Base-by-base conservation (phyloP, 306 rosid genomes). In the Corylus americana region DNA sequence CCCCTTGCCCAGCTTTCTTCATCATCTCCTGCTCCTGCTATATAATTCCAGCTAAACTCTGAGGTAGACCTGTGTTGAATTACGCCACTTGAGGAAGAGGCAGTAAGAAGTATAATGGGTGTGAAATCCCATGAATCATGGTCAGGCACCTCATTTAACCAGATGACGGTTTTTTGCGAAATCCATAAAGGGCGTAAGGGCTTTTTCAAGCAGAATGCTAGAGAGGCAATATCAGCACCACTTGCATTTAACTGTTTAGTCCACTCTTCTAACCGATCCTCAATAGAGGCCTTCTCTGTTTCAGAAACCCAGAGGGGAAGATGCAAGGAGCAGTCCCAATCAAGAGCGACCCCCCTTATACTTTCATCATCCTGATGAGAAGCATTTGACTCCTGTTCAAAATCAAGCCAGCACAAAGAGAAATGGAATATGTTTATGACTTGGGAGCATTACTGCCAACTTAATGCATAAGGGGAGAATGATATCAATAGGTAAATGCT, bases 1-100 rank as follows among this genome's bases (percentile, higher is more conserved):
- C 98, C 91, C 83, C 92, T 87, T 5, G 98, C 92, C 97, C 97
- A 94, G 75, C 93, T 92, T 88, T 94, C 98, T 87, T 94, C 98
- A 45, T 94, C 97, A 25, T 94, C 97, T 75, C 97, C 97, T 0
- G 98, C 97, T 61, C 98, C 97, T 0, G 97, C 83, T 68, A 92
- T 92, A 75, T 94, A 94, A 80, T 87, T 94, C 98, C 98, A 94
- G 83, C 98, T 94, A 83, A 88, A 91, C 83, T 91, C 92, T 4
- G 97, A 89, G 76, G 88, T 85, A 61, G 91, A 90, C 76, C 87
- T 85, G 8, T 81, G 87, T 73, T 89, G 97, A 78, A 84, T 78
- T 18, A 77, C 49, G 2, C 87, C 91, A 1, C 77, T 57, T 0
- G 95, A 69, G 18, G 87, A 80, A 47, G 98, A 94, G 5, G 98